Conservation (phyloP, 345 rosid species). For the Populus nigra region DNA sequence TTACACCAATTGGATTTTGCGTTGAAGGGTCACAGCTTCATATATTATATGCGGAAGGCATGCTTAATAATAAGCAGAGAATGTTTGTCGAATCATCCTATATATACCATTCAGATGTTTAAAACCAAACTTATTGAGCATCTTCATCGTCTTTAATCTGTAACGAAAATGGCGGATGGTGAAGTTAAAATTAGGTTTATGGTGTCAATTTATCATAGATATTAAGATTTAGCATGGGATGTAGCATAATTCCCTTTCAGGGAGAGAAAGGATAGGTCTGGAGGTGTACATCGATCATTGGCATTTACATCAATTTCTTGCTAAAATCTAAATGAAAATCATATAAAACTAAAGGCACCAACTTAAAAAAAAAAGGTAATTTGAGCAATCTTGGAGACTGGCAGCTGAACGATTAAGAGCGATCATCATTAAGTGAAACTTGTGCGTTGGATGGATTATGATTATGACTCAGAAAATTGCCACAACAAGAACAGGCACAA, state of each 20-base stretch:
- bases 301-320: neutral
- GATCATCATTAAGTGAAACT: too few species aligned
- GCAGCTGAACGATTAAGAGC: too few species aligned
- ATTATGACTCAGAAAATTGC: neutral
- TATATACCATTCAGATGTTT: too few species aligned
- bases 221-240: neutral
- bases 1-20: neutral
- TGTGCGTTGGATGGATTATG: too few species aligned
- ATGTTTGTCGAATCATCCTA: too few species aligned
- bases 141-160: neutral
- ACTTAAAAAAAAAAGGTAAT: too few species aligned
- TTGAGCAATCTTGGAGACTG: neutral
- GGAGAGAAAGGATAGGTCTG: neutral
- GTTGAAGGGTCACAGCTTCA: neutral
- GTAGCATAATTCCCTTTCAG: neutral
- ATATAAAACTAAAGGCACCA: neutral
- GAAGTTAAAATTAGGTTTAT: too few species aligned
- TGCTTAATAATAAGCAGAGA: neutral
- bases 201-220: neutral
- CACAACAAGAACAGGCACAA: neutral
- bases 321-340: neutral
- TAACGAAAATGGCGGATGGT: neutral
- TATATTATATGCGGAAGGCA: neutral
- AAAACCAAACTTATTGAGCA: neutral
- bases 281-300: neutral